Conservation (phyloP, 2,329 filamentous ascomycete genomes). For the Clonostachys byssicola region DNA sequence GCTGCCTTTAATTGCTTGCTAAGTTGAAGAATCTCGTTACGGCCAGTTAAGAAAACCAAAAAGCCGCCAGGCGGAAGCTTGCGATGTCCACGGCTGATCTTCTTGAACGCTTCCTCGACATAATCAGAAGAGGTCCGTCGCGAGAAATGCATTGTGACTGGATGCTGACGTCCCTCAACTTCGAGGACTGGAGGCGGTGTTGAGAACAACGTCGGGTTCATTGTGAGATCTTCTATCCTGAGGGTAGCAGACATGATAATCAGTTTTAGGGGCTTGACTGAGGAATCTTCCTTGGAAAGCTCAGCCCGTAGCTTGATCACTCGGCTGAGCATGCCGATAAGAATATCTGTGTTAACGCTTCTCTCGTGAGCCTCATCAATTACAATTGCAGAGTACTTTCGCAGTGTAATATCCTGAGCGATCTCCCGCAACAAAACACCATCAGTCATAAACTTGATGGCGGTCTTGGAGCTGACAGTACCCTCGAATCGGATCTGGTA, state of each 20-base stretch:
- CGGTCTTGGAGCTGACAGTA: constrained; percentile 73
- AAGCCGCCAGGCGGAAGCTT: constrained; percentile 90
- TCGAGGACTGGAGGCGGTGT: constrained; percentile 78
- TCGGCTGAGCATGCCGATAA: constrained; percentile 95
- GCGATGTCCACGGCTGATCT: constrained; percentile 80
- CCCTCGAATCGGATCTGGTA: constrained; percentile 97
- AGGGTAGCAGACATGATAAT: constrained; percentile 98
- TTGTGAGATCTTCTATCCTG: constrained; percentile 82
- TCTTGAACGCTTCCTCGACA: constrained; percentile 83
- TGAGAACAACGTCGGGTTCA: constrained; percentile 77
- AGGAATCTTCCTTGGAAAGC: constrained; percentile 67
- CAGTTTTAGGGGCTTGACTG: constrained; percentile 77
- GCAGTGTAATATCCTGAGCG: constrained; percentile 79
- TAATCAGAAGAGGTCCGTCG: constrained; percentile 82
- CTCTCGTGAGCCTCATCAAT: constrained; percentile 97
- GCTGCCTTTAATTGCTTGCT: constrained; percentile 72
- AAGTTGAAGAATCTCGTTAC: constrained; percentile 85
- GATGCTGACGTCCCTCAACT: constrained; percentile 86
- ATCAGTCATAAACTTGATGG: constrained; percentile 98
- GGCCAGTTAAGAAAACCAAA: constrained; percentile 89
- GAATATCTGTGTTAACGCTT: constrained; percentile 94
- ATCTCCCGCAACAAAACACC: constrained; percentile 92
- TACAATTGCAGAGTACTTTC: constrained; percentile 88
- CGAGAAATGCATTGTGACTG: constrained; percentile 86
- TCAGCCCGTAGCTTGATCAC: constrained; percentile 81